Evolutionary conservation across 2,329 filamentous ascomycete species (phyloP), one percentile per base, ranked within the genome.

Genomic region (Nemania sp.): DNA sequence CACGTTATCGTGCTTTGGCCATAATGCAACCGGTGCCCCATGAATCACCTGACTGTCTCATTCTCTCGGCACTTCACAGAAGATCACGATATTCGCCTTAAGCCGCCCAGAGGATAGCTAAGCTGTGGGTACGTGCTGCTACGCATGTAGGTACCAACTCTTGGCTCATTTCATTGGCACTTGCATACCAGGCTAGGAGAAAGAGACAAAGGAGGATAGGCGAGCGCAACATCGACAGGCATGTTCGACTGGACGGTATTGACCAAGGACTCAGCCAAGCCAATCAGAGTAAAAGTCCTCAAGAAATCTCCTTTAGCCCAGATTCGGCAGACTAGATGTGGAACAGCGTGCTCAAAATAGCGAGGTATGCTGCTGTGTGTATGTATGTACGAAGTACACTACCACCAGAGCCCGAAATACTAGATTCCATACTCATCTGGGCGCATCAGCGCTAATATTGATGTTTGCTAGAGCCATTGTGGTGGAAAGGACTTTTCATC

Each of bases 21-120:
- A 47, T 23, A 41, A 52, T 55, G 45, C 28, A 52, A 56, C 49
- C 52, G 52, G 53, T 31, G 36, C 46, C 22, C 34, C 24, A 28
- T 42, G 23, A 40, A 49, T 59, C 49, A 59, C 56, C 56, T 56
- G 56, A 55, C 48, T 52, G 40, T 48, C 49, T 53, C 22, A 26
- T 46, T 36, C 44, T 31, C 49, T 56, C 49, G 45, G 48, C 56
- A 53, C 47, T 53, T 50, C 23, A 19, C 39, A 3, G 34, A 31
- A 28, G 24, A 46, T 51, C 47, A 48, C 34, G 37, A 49, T 54
- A 34, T 33, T 56, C 54, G 49, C 40, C 49, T 56, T 42, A n/a
- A 5, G 24, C 40, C 44, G 28, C n/a, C 42, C 45, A 24, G 40
- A 56, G 39, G 36, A 56, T 56, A 53, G 6, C 26, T 28, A 28